Percentiles rank a stretch among this genome's conserved stretches.
phyloP scores from a whole-genome alignment of 108 stramenopile species.

The Licmophora abbreviata region DNA sequence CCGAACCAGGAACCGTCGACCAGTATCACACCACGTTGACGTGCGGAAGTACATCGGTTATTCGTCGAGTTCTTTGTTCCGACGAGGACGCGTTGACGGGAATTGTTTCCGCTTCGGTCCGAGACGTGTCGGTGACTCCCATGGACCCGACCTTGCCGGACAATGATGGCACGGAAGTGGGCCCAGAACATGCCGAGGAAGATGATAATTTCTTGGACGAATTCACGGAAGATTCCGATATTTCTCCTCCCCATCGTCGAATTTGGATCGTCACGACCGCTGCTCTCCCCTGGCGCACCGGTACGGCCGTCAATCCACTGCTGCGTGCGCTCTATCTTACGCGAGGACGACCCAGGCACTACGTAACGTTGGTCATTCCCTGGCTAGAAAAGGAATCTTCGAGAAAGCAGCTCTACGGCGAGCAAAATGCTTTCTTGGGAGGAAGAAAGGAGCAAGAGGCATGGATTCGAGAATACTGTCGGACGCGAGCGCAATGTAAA shows the following conservation, averaged over 20 bases:
- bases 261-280: slow-evolving; percentile 89
- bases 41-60: no score
- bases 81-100: no score
- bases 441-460: slow-evolving; percentile 81
- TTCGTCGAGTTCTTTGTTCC: no score
- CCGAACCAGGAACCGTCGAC: no score
- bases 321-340: slow-evolving; percentile 79
- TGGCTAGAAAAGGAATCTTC: slow-evolving; percentile 73
- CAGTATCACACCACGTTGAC: no score
- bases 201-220: neutral
- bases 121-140: no score
- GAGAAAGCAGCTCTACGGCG: slow-evolving; percentile 55
- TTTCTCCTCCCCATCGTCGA: slow-evolving; percentile 59
- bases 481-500: slow-evolving; percentile 27
- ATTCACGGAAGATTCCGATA: slow-evolving; percentile 22
- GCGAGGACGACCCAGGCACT: slow-evolving; percentile 38
- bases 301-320: slow-evolving; percentile 89
- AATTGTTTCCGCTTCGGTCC: no score
- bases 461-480: slow-evolving; percentile 57
- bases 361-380: slow-evolving; percentile 77
- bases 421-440: no score
- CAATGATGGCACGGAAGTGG: no score
- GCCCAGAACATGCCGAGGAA: neutral
- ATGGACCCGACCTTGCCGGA: no score
- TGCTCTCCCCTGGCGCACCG: slow-evolving; percentile 87